Evolutionary conservation across 371 early-diverging fungal genomes (phyloP).

Genomic region (Apophysomyces variabilis): DNA sequence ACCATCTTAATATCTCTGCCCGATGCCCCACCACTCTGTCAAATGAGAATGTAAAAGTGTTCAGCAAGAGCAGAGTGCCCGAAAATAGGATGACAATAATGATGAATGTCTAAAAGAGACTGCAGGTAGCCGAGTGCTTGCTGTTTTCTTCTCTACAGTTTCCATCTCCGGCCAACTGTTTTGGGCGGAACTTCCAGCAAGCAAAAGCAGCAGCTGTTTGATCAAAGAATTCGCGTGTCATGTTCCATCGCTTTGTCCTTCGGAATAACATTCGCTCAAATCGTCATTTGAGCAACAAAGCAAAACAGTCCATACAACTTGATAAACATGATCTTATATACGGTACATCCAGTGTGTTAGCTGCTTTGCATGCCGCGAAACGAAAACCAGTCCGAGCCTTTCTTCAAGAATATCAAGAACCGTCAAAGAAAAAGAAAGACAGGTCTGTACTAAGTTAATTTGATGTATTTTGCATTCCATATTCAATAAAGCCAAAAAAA

Average conservation of each 20-base stretch:
- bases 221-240: not conserved
- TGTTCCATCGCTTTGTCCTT: not conserved
- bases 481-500: not conserved
- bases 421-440: conserved; percentile 12
- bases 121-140: too few species aligned
- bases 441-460: not conserved
- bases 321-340: conserved; percentile 15
- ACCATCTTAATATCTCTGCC: too few species aligned
- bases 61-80: too few species aligned
- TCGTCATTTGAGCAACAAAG: not conserved
- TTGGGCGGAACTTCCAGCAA: too few species aligned
- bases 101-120: too few species aligned
- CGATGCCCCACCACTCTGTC: too few species aligned
- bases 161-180: too few species aligned
- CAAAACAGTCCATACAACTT: not conserved
- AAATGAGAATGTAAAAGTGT: too few species aligned
- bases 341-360: conserved; percentile 25
- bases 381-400: conserved; percentile 13
- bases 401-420: conserved; percentile 18
- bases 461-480: not conserved
- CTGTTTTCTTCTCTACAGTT: too few species aligned
- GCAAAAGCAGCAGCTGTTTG: too few species aligned
- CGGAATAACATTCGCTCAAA: not conserved
- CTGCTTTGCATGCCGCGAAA: conserved; percentile 21
- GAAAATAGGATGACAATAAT: too few species aligned